Percentiles rank a stretch among this genome's conserved stretches.
These are phyloP conservation scores for Jaltomata sinuosa DNA, from an alignment of 257 asterid genomes.

Conservation along the genomic window DNA sequence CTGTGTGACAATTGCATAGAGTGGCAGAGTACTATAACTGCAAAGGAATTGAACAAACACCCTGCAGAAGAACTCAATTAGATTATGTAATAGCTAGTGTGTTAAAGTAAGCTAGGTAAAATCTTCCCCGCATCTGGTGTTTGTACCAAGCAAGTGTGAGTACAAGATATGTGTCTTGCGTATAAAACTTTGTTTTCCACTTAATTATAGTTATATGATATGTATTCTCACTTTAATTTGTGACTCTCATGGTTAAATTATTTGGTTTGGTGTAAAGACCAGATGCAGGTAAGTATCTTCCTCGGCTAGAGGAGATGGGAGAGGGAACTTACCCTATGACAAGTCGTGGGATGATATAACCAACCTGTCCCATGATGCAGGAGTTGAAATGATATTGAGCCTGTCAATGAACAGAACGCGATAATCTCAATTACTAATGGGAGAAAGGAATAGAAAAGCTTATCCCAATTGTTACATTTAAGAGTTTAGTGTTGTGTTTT, in stretches of 20 bases:
- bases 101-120: not conserved
- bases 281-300: not conserved
- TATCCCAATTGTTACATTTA: not conserved
- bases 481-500: not conserved
- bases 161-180: not conserved
- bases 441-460: not conserved
- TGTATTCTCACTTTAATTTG: not conserved
- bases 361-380: slow-evolving; percentile 61
- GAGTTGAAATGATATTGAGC: slow-evolving; percentile 43
- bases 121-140: not conserved
- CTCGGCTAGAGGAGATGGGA: not conserved
- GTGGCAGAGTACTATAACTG: slow-evolving; percentile 80
- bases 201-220: not conserved
- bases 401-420: slow-evolving; percentile 18
- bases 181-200: not conserved
- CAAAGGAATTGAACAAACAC: slow-evolving; percentile 60
- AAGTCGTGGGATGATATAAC: slow-evolving; percentile 43
- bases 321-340: slow-evolving; percentile 36
- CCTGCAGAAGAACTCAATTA: slow-evolving; percentile 17
- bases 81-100: not conserved
- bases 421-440: not conserved
- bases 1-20: slow-evolving; percentile 72
- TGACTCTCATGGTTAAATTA: not conserved
- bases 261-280: not conserved
- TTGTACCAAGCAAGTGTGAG: not conserved